These are phyloP conservation scores for Pleurotus platypus DNA, from an alignment of 768 basidiomycete genomes.

Conservation along the genomic window DNA sequence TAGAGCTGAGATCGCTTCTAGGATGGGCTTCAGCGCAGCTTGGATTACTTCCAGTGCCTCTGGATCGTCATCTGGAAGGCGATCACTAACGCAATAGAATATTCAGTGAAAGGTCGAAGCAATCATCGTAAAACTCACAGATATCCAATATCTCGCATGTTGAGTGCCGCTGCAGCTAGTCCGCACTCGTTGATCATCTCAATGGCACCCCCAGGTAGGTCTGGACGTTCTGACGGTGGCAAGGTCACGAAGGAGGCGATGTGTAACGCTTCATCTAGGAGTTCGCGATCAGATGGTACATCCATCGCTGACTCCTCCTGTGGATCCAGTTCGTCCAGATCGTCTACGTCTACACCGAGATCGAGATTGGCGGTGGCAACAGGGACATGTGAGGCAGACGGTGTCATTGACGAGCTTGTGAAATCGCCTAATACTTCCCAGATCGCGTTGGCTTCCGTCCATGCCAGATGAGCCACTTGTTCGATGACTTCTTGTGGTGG, in stretches of 20 bases:
- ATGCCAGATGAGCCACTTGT: conserved; percentile 13
- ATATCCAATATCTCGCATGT: too few species aligned
- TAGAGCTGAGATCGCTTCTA: too few species aligned
- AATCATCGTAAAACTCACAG: too few species aligned
- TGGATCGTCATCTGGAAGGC: too few species aligned
- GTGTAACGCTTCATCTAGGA: neutral
- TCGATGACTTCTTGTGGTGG: conserved; percentile 20
- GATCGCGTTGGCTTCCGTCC: conserved; percentile 17
- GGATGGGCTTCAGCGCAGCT: too few species aligned
- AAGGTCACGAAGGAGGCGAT: neutral
- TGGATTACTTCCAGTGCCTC: too few species aligned
- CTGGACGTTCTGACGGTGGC: too few species aligned
- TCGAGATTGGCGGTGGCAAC: neutral
- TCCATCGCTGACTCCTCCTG: neutral
- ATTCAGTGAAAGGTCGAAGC: too few species aligned
- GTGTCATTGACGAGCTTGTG: neutral
- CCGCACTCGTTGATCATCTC: too few species aligned
- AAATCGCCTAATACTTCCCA: neutral
- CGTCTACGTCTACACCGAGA: neutral
- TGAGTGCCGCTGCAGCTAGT: too few species aligned
- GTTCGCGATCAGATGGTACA: neutral
- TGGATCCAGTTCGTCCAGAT: neutral
- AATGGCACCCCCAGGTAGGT: too few species aligned
- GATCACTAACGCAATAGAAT: too few species aligned
- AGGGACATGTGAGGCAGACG: neutral